These are phyloP conservation scores for Phytophthora vignae DNA, from an alignment of 352 stramenopile genomes.

Conservation along the genomic window DNA sequence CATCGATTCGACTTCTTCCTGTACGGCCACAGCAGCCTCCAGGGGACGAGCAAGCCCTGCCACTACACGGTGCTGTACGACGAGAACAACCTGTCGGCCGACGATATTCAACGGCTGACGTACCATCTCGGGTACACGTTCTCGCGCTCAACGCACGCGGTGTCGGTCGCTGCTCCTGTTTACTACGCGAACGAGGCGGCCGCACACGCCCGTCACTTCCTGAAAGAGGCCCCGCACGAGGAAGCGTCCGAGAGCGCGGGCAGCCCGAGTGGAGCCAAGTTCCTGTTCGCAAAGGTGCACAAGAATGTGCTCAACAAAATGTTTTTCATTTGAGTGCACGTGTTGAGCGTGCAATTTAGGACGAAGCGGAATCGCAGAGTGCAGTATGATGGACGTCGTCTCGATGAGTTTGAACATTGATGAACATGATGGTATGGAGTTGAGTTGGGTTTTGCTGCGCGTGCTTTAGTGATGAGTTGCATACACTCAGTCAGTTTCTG, in stretches of 20 bases:
- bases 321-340: conserved; percentile 46
- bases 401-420: too few relatives aligned
- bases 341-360: too few relatives aligned
- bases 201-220: conserved; percentile 80
- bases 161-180: conserved; percentile 76
- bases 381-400: too few relatives aligned
- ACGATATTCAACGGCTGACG: conserved; percentile 66
- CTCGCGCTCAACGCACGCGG: conserved; percentile 71
- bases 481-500: too few relatives aligned
- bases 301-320: conserved; percentile 52
- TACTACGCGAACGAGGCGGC: conserved; percentile 87
- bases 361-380: too few relatives aligned
- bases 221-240: conserved; percentile 50
- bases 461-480: too few relatives aligned
- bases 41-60: conserved; percentile 72
- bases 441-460: too few relatives aligned
- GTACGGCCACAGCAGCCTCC: conserved; percentile 75
- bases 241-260: conserved; percentile 42
- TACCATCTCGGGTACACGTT: conserved; percentile 83
- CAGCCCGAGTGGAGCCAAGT: conserved; percentile 47
- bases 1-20: conserved; percentile 60
- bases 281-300: conserved; percentile 56
- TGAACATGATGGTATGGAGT: too few relatives aligned
- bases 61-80: conserved; percentile 86
- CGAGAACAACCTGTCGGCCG: conserved; percentile 60